Evolutionary conservation across 2,329 filamentous ascomycete species (phyloP).

Genomic region (Trichocomaceae sp.): DNA sequence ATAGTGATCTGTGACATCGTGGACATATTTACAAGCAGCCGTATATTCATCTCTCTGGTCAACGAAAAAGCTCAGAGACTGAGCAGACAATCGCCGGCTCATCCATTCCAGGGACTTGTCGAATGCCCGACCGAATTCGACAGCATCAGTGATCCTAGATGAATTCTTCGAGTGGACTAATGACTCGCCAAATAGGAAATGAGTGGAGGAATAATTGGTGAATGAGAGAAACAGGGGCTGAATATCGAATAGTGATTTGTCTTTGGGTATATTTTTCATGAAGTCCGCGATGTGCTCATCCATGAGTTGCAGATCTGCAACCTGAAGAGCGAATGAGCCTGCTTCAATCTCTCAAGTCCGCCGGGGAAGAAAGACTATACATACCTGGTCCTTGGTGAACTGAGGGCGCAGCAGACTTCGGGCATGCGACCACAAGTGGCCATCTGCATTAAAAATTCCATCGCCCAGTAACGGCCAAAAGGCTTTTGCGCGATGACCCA

Average conservation of each 20-base stretch:
- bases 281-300: conserved; percentile 56
- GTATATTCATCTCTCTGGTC: conserved; percentile 12
- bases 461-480: conserved; percentile 11
- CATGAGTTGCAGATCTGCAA: conserved; percentile 52
- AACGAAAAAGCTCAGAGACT: conserved; percentile 8
- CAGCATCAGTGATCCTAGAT: background rate
- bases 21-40: conserved; percentile 7
- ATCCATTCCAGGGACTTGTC: conserved; percentile 10
- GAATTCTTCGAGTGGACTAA: conserved; percentile 21
- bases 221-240: conserved; percentile 58
- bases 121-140: conserved; percentile 9
- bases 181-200: conserved; percentile 60
- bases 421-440: conserved; percentile 54
- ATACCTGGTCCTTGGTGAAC: conserved; percentile 12
- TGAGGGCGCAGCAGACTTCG: conserved; percentile 10
- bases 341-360: background rate
- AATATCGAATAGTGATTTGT: conserved; percentile 51
- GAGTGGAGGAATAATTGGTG: conserved; percentile 61
- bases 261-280: conserved; percentile 50
- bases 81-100: conserved; percentile 6
- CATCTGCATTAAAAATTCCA: conserved; percentile 63
- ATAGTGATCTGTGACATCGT: conserved; percentile 42
- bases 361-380: background rate
- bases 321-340: conserved; percentile 29
- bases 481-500: conserved; percentile 3